Evolutionary conservation across 2,329 filamentous ascomycete genomes (phyloP).

Genomic region (Alternaria sp.): DNA sequence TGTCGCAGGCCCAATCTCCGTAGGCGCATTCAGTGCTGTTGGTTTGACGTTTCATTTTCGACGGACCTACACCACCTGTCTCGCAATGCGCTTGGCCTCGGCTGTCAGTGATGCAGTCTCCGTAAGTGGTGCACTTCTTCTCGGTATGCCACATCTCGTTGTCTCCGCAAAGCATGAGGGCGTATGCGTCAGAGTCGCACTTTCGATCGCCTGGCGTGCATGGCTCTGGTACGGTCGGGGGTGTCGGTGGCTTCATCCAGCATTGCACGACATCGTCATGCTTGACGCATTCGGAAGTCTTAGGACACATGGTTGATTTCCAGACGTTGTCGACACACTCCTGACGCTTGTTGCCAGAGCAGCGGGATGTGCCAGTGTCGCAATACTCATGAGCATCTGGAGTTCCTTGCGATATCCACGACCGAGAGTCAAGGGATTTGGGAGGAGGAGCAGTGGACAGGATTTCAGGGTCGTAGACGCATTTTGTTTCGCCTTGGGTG

Average conservation of each 20-base stretch:
- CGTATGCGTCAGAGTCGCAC: slow-evolving; percentile 4
- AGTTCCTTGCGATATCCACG: neutral
- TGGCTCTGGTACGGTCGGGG: neutral
- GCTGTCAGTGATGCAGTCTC: slow-evolving; percentile 5
- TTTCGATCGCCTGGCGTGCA: slow-evolving; percentile 1
- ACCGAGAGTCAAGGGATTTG: neutral
- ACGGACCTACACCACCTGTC: neutral
- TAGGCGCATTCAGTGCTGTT: neutral
- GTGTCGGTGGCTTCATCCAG: neutral
- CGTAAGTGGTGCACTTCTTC: slow-evolving; percentile 3
- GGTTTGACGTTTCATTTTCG: neutral
- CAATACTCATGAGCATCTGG: neutral
- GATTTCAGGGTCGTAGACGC: neutral
- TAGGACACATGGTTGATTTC: neutral
- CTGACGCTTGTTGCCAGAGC: neutral
- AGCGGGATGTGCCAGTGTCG: neutral
- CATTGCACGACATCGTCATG: neutral
- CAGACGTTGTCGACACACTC: neutral
- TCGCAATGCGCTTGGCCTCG: slow-evolving; percentile 2
- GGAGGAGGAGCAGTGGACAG: neutral
- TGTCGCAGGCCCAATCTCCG: neutral
- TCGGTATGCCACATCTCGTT: neutral
- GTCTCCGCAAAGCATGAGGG: neutral
- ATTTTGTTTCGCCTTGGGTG: neutral
- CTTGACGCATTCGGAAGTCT: neutral